These are phyloP conservation scores for Endocalyx cinctus DNA, from an alignment of 2,329 filamentous ascomycete species.

Conservation along the genomic window DNA sequence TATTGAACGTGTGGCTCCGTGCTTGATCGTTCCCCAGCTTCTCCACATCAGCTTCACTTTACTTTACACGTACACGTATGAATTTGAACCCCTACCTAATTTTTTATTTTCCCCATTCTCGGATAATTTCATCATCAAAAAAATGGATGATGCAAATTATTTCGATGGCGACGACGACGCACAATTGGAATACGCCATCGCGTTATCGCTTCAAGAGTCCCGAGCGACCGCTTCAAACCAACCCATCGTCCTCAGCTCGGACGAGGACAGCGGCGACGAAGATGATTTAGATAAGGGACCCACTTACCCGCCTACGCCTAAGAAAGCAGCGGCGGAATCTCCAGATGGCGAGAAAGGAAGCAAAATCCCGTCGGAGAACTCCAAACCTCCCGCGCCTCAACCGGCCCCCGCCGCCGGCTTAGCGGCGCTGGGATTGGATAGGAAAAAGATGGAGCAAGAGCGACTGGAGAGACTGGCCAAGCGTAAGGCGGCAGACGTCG, in stretches of 20 bases:
- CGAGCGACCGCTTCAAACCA: conserved; percentile 12
- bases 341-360: conserved; percentile 1
- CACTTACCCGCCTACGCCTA: conserved; percentile 14
- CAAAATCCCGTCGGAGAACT: not conserved
- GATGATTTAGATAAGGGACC: conserved; percentile 23
- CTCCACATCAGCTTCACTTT: too few species aligned
- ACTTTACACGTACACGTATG: too few species aligned
- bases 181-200: conserved; percentile 57
- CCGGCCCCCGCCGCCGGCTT: conserved; percentile 9
- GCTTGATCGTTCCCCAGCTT: too few species aligned
- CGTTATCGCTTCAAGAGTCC: conserved; percentile 44
- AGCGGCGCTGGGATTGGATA: conserved; percentile 55
- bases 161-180: conserved; percentile 48
- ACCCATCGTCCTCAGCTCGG: conserved; percentile 27
- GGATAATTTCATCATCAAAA: not conserved
- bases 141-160: conserved; percentile 19
- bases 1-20: too few species aligned
- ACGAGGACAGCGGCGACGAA: conserved; percentile 26
- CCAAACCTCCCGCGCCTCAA: not conserved
- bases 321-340: conserved; percentile 8
- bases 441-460: conserved; percentile 82
- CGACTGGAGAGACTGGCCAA: conserved; percentile 68
- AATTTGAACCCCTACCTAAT: too few species aligned
- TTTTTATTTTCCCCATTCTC: not conserved
- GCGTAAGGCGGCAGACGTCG: conserved; percentile 36